These are phyloP conservation scores for Leccinum aurantiacum DNA, from an alignment of 768 basidiomycete species.

Conservation along the genomic window DNA sequence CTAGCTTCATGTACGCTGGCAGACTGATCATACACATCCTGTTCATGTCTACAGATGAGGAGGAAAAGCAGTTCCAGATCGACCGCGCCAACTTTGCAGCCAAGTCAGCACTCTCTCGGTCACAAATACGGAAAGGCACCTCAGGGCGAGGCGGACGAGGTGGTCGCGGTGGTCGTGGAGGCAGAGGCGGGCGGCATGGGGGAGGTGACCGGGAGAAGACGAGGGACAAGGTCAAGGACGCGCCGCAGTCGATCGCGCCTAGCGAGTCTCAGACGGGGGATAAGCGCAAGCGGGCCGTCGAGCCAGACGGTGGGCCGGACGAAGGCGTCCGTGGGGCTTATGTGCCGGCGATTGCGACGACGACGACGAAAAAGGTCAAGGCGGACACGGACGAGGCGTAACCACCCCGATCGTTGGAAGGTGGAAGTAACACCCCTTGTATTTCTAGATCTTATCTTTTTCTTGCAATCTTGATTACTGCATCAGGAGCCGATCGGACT, in stretches of 20 bases:
- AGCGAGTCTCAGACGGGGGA: conserved; percentile 56
- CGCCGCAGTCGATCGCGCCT: conserved; percentile 21
- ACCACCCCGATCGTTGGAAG: not conserved
- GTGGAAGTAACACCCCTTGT: conserved; percentile 5
- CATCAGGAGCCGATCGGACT: not conserved
- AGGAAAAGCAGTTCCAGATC: conserved; percentile 70
- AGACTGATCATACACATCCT: not conserved
- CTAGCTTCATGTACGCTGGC: not conserved
- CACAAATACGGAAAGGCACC: conserved; percentile 39
- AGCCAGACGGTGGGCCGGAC: conserved; percentile 76
- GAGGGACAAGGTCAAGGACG: conserved; percentile 17
- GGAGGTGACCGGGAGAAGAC: conserved; percentile 24
- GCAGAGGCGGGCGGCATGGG: conserved; percentile 22
- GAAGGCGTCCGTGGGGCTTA: conserved; percentile 61
- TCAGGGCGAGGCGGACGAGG: conserved; percentile 47
- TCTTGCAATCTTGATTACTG: not conserved
- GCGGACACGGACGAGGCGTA: conserved; percentile 33
- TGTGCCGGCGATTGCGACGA: conserved; percentile 48
- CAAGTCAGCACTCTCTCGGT: conserved; percentile 42
- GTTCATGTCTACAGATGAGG: conserved; percentile 50
- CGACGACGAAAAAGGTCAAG: conserved; percentile 41
- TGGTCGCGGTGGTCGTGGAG: conserved; percentile 39
- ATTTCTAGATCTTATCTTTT: conserved; percentile 11
- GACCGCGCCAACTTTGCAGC: conserved; percentile 74
- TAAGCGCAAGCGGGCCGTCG: conserved; percentile 74